phyloP scores from a whole-genome alignment of 2,329 filamentous ascomycete species.

The Penicillium sp. region DNA sequence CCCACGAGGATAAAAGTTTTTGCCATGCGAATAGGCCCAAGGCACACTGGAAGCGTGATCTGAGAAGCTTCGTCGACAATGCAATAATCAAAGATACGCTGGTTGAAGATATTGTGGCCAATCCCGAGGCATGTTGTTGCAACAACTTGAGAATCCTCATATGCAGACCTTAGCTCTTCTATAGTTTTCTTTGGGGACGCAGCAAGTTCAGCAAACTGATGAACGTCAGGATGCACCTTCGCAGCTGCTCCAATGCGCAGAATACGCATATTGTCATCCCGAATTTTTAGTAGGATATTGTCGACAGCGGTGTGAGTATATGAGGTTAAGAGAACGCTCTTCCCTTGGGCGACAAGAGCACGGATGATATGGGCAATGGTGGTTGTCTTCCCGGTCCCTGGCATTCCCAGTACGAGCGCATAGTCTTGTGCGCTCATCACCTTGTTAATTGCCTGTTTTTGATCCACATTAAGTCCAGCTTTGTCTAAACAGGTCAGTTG shows the following conservation, averaged over 20 bases:
- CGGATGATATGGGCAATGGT: slow-evolving; percentile 98
- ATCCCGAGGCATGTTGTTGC: slow-evolving; percentile 94
- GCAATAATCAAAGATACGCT: slow-evolving; percentile 93
- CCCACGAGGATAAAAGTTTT: slow-evolving; percentile 92
- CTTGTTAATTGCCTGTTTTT: slow-evolving; percentile 84
- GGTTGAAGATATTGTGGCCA: slow-evolving; percentile 84
- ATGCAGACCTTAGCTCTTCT: slow-evolving; percentile 81
- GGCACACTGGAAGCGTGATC: slow-evolving; percentile 91
- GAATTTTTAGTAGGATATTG: slow-evolving; percentile 94
- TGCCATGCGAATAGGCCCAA: slow-evolving; percentile 92
- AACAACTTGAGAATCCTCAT: slow-evolving; percentile 85
- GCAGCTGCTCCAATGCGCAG: slow-evolving; percentile 82
- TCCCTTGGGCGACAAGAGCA: slow-evolving; percentile 83
- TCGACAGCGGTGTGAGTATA: slow-evolving; percentile 98
- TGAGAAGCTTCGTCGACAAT: slow-evolving; percentile 98
- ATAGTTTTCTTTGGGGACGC: slow-evolving; percentile 74
- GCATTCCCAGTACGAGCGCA: slow-evolving; percentile 97
- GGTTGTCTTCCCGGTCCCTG: slow-evolving; percentile 96
- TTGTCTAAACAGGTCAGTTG: slow-evolving; percentile 60
- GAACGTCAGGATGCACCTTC: slow-evolving; percentile 88
- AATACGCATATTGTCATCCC: slow-evolving; percentile 75
- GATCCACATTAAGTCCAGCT: slow-evolving; percentile 81
- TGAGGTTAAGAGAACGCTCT: slow-evolving; percentile 89
- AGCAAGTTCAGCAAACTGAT: slow-evolving; percentile 80
- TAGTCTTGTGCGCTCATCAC: slow-evolving; percentile 97